Percentiles rank a stretch among this genome's conserved stretches.
Evolutionary conservation across 305 asterid species (phyloP).

Genomic region (Solanum hybrid): DNA sequence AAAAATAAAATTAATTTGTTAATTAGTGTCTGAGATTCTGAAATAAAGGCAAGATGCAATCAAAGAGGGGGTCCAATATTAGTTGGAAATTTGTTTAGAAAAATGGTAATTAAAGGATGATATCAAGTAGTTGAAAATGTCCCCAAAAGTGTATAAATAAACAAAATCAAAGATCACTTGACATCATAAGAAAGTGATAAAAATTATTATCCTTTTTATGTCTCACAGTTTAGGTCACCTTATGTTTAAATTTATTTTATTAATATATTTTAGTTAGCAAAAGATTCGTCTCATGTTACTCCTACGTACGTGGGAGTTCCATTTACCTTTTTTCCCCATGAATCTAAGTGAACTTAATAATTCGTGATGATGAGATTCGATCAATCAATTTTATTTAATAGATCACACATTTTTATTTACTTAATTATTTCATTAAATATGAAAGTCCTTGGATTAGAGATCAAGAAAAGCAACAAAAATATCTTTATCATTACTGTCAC

Average conservation of each 20-base stretch:
- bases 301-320: neutral
- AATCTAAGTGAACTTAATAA: neutral
- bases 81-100: neutral
- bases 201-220: neutral
- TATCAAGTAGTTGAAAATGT: neutral
- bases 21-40: neutral
- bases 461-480: neutral
- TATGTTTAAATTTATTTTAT: neutral
- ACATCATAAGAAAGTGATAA: neutral
- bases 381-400: neutral
- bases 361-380: too few relatives aligned
- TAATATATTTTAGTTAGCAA: neutral
- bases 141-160: neutral
- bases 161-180: neutral
- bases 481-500: neutral
- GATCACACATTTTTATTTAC: fast-evolving
- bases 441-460: neutral
- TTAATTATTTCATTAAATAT: neutral
- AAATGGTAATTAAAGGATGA: neutral
- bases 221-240: slow-evolving; percentile 3
- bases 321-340: neutral
- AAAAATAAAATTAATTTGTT: neutral
- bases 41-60: neutral
- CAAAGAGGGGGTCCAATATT: neutral
- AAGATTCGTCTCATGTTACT: neutral